These are phyloP conservation scores for Globisporangium camurandrum DNA, from an alignment of 352 stramenopile genomes.

Conservation along the genomic window DNA sequence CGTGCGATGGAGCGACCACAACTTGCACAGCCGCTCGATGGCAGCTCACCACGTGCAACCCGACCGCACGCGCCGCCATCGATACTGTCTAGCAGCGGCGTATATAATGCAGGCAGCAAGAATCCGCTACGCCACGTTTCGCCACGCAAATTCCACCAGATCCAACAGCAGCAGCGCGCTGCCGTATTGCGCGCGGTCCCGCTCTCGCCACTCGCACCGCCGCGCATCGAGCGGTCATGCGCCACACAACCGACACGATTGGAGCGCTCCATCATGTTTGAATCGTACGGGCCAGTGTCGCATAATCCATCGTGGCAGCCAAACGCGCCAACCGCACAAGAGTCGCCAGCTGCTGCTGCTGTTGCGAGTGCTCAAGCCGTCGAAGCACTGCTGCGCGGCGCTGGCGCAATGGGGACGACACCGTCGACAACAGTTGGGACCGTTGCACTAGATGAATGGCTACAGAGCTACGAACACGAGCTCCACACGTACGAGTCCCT, in stretches of 20 bases:
- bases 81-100: background rate
- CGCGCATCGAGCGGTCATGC: background rate
- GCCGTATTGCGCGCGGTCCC: conserved; percentile 18
- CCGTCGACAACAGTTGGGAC: conserved; percentile 10
- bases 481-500: conserved; percentile 41
- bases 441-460: conserved; percentile 30
- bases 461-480: conserved; percentile 36
- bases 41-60: background rate
- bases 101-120: too few relatives aligned
- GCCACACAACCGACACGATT: background rate
- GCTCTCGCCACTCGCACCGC: conserved; percentile 20
- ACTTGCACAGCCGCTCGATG: background rate
- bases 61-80: conserved; percentile 1
- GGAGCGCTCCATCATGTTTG: background rate
- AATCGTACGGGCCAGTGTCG: conserved; percentile 9
- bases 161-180: conserved; percentile 29
- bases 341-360: background rate
- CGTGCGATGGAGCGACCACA: background rate
- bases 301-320: conserved; percentile 30
- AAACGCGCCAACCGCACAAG: background rate
- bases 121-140: conserved; percentile 23
- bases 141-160: conserved; percentile 34
- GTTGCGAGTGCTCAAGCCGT: conserved; percentile 1
- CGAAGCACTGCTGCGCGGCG: conserved; percentile 3
- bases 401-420: conserved; percentile 1